Conservation (phyloP, 371 early-diverging fungal species). For the Mortierella sp. region DNA sequence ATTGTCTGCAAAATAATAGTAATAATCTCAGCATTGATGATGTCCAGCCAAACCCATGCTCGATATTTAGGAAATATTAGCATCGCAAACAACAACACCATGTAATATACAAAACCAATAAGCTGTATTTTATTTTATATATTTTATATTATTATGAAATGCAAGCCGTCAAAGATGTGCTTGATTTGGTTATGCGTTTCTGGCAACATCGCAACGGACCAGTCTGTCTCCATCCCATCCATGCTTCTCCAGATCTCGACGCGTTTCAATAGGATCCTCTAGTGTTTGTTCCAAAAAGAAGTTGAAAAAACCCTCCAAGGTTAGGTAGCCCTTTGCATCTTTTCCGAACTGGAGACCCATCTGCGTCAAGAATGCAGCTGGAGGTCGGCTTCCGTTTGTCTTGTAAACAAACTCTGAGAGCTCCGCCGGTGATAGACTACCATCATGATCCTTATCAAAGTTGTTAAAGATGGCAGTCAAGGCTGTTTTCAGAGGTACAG, state of each 20-base stretch:
- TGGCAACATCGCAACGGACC: slow-evolving; percentile 51
- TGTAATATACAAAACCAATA: slow-evolving; percentile 2
- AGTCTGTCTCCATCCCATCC: slow-evolving; percentile 65
- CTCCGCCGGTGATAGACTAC: slow-evolving; percentile 61
- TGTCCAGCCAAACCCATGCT: too few relatives aligned
- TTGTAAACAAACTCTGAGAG: slow-evolving; percentile 65
- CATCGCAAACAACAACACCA: slow-evolving; percentile 5
- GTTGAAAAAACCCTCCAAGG: slow-evolving; percentile 68
- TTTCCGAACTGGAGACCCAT: slow-evolving; percentile 70
- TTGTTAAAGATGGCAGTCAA: slow-evolving; percentile 62
- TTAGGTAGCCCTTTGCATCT: slow-evolving; percentile 63
- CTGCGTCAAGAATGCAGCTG: slow-evolving; percentile 64
- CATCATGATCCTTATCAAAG: slow-evolving; percentile 70
- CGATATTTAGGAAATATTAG: background rate
- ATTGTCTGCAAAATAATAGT: slow-evolving; percentile 26
- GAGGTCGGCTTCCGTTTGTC: slow-evolving; percentile 72
- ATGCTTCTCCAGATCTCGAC: slow-evolving; percentile 68
- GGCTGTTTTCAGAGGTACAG: slow-evolving; percentile 58
- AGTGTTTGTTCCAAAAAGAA: slow-evolving; percentile 74
- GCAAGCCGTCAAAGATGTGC: background rate
- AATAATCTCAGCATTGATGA: background rate
- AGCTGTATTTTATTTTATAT: slow-evolving; percentile 2
- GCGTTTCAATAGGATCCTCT: slow-evolving; percentile 71
- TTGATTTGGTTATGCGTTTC: slow-evolving; percentile 29
- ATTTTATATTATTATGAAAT: background rate